Conservation (phyloP, 1,284 basidiomycete genomes). For the Leccinum laetum region DNA sequence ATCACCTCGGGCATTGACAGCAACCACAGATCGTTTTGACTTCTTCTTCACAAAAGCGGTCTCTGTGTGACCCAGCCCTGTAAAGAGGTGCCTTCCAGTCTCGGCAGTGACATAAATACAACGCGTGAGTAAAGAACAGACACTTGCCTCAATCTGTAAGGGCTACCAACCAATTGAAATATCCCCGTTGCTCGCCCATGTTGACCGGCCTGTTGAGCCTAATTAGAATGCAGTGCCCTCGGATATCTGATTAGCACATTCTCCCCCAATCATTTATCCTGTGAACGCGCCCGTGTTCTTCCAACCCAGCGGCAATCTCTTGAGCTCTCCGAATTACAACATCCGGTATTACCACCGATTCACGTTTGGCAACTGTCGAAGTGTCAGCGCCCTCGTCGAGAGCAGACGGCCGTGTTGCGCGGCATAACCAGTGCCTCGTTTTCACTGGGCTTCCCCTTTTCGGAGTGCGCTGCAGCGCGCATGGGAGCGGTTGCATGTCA, state of each 20-base stretch:
- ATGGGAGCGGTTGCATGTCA: constrained; percentile 20
- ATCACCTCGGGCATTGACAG: constrained; percentile 36
- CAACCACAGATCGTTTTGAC: constrained; percentile 29
- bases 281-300: constrained; percentile 22
- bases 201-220: constrained; percentile 32
- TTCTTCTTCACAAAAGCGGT: constrained; percentile 36
- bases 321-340: constrained; percentile 15
- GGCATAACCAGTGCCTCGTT: constrained; percentile 6
- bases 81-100: constrained; percentile 34
- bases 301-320: constrained; percentile 32
- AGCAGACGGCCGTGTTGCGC: background rate
- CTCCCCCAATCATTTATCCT: constrained; percentile 25
- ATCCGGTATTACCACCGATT: constrained; percentile 8
- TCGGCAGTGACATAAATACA: constrained; percentile 38
- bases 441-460: constrained; percentile 6
- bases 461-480: constrained; percentile 3
- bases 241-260: constrained; percentile 36
- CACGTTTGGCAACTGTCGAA: constrained; percentile 2
- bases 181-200: constrained; percentile 19
- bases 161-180: constrained; percentile 14
- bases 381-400: constrained; percentile 9
- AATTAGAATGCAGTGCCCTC: constrained; percentile 39
- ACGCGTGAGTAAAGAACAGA: constrained; percentile 34
- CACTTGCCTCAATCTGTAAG: constrained; percentile 26
- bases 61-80: constrained; percentile 35